These are phyloP conservation scores for Nakazawaea populi DNA, from an alignment of 805 yeast species.

Conservation along the genomic window DNA sequence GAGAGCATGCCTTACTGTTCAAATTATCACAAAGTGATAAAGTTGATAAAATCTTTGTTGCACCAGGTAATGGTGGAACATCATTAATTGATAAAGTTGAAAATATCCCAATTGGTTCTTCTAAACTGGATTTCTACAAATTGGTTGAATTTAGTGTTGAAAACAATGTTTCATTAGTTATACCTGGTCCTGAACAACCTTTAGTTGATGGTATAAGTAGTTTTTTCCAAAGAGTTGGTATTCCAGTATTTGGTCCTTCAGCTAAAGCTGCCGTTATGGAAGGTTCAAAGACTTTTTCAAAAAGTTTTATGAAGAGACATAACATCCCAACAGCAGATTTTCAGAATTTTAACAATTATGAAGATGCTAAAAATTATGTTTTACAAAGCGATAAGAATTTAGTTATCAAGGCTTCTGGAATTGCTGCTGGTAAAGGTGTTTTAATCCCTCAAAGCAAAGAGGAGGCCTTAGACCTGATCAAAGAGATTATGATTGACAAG, in stretches of 20 bases:
- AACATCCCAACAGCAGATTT: conserved; percentile 92
- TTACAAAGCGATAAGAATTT: conserved; percentile 61
- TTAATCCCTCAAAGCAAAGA: conserved; percentile 78
- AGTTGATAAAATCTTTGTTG: conserved; percentile 74
- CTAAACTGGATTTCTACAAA: conserved; percentile 59
- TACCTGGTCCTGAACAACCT: conserved; percentile 99
- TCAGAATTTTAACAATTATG: conserved; percentile 72
- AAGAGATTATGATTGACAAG: conserved; percentile 82
- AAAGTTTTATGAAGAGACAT: conserved; percentile 89
- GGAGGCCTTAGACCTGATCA: conserved; percentile 81
- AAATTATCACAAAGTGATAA: conserved; percentile 72
- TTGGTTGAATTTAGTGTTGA: conserved; percentile 72
- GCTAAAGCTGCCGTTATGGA: conserved; percentile 89
- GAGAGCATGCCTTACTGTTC: conserved; percentile 98
- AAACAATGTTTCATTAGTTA: conserved; percentile 62
- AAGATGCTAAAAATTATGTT: conserved; percentile 69
- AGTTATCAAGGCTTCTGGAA: conserved; percentile 95
- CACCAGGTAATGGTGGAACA: conserved; percentile 98
- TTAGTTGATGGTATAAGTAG: conserved; percentile 87
- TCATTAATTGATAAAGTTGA: conserved; percentile 49
- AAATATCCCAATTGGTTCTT: conserved; percentile 64
- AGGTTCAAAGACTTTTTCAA: conserved; percentile 93
- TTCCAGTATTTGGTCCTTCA: conserved; percentile 97
- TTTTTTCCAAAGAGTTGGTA: conserved; percentile 72
- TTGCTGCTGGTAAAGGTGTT: conserved; percentile 99